Evolutionary conservation across 352 stramenopile species (phyloP).

Genomic region (Phytophthora sansomeana): DNA sequence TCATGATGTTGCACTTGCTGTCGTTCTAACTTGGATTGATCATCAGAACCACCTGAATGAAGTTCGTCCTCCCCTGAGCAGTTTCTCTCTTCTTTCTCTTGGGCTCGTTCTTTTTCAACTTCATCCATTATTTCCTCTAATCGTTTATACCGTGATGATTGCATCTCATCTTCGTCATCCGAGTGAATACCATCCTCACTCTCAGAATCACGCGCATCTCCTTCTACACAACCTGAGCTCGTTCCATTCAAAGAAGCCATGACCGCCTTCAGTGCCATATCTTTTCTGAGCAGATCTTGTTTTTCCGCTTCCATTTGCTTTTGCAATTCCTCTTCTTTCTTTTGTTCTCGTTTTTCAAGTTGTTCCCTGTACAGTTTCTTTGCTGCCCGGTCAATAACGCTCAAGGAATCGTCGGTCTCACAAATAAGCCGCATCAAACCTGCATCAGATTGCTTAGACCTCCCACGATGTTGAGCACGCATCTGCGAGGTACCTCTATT

Average conservation of each 20-base stretch:
- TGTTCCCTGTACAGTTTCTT: conserved; percentile 62
- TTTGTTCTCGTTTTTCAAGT: conserved; percentile 22
- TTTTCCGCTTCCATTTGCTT: conserved; percentile 35
- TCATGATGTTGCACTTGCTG: neutral
- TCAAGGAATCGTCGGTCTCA: conserved; percentile 78
- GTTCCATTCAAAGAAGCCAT: conserved; percentile 38
- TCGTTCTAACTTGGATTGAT: neutral
- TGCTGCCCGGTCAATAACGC: conserved; percentile 65
- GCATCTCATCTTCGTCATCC: neutral
- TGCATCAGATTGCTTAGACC: conserved; percentile 15
- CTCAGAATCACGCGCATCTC: neutral
- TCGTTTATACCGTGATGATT: conserved; percentile 28
- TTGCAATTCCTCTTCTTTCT: conserved; percentile 30
- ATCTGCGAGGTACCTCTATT: neutral
- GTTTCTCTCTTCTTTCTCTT: conserved; percentile 12
- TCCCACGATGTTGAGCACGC: neutral
- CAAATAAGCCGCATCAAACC: conserved; percentile 53
- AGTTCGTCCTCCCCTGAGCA: neutral
- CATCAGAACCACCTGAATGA: neutral
- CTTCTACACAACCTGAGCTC: neutral
- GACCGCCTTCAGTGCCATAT: conserved; percentile 37
- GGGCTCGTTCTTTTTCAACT: conserved; percentile 41
- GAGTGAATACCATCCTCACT: conserved; percentile 7
- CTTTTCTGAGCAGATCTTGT: conserved; percentile 24
- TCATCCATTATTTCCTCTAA: conserved; percentile 63